Base-by-base conservation (phyloP, 768 basidiomycete species). In the Boletus tylopilopsis region DNA sequence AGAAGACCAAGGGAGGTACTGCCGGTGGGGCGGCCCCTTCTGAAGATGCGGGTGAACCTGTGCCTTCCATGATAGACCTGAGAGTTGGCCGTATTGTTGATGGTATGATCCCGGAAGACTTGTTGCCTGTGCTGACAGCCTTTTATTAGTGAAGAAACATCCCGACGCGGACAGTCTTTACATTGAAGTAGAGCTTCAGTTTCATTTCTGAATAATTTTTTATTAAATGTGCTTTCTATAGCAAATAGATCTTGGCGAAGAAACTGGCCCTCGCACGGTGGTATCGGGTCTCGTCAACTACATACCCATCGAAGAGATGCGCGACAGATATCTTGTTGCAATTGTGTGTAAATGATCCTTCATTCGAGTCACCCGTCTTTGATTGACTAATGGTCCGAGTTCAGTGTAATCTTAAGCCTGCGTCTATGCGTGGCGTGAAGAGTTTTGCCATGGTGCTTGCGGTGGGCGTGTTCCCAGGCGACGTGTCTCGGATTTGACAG, bases 151-250 rank as follows among this genome's bases (percentile, higher is more conserved):
- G 60, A 84, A 83, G 71, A 91, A 90, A 61, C 96, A 99, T 64
- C 95, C 96, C 15, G 96, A 99, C 63, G 96, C 96, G 3, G 96
- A 98, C 62, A 84, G 91, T 42, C 78, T 99, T n/a, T 99, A 98
- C 64, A 81, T 98, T 53, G 95, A 98, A 79, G 89, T 84, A 63
- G 30, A 74, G 50, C 11, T 35, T 45, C 33, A 23, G 24, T 41
- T 29, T 30, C 25, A 15, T n/a, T n/a, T n/a, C n/a, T n/a, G n/a
- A 46, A 16, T 38, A 8, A 10, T 13, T 33, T 44, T 21, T 24
- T 6, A 16, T 15, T 27, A 25, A 39, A 27, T 9, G 3, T 18
- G 8, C 18, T n/a, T 16, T 34, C 32, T 45, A 53, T 19, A 93
- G 90, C 84, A 94, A 88, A 95, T 98, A 56, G 94, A 99, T 67